These are phyloP conservation scores for Lactarius hatsudake DNA, from an alignment of 768 basidiomycete genomes.

Conservation along the genomic window DNA sequence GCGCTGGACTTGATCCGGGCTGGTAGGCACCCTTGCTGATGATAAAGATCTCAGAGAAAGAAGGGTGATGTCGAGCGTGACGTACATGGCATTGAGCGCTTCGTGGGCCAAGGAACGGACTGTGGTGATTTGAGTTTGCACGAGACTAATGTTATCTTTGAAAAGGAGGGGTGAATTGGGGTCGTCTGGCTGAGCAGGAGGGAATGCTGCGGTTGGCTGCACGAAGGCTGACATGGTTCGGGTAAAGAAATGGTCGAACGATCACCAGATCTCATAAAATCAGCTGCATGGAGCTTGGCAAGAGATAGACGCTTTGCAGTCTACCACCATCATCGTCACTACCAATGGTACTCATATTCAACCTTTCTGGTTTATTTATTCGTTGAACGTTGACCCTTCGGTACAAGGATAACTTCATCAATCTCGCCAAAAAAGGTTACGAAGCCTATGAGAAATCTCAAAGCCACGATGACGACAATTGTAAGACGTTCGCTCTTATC, in stretches of 20 bases:
- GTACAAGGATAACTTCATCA: constrained; percentile 62
- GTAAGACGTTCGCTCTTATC: constrained; percentile 24
- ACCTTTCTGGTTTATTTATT: neutral
- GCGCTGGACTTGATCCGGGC: constrained; percentile 16
- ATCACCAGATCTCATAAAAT: neutral
- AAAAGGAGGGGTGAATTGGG: constrained; percentile 26
- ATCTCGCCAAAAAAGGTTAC: constrained; percentile 66
- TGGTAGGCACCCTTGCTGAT: constrained; percentile 24
- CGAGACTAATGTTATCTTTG: constrained; percentile 22
- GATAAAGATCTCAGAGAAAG: neutral
- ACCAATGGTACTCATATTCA: constrained; percentile 9
- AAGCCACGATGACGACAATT: constrained; percentile 41
- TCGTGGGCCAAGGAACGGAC: constrained; percentile 22
- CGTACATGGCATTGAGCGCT: constrained; percentile 25
- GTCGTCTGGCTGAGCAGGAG: constrained; percentile 19
- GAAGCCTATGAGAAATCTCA: constrained; percentile 44
- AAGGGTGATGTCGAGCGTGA: neutral
- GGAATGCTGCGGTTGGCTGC: constrained; percentile 12
- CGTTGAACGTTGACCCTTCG: neutral
- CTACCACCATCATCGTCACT: neutral
- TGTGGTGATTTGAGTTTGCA: constrained; percentile 19
- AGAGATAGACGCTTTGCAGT: neutral
- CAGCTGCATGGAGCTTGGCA: neutral
- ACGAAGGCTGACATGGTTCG: constrained; percentile 20
- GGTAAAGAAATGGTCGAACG: neutral